Conservation (phyloP, 805 yeast species). For the Teunomyces kruisii region DNA sequence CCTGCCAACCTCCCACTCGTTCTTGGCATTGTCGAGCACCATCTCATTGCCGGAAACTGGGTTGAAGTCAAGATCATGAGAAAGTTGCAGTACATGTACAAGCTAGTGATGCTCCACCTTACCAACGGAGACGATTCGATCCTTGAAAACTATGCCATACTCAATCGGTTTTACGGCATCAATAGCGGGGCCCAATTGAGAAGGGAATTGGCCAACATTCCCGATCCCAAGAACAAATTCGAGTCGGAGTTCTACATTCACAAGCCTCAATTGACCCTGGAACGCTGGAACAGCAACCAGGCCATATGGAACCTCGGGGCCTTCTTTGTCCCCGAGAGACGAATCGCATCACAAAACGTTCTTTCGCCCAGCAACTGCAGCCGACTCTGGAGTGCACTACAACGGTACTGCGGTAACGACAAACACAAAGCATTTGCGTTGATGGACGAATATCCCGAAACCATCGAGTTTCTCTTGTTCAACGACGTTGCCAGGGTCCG, state of each 20-base stretch:
- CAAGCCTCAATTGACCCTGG: slow-evolving; percentile 2
- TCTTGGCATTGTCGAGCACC: slow-evolving; percentile 26
- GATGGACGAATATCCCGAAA: slow-evolving; percentile 34
- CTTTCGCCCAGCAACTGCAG: slow-evolving; percentile 19
- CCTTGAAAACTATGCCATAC: slow-evolving; percentile 15
- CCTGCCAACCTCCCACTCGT: slow-evolving; percentile 11
- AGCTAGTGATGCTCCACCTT: slow-evolving; percentile 21
- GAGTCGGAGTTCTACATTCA: slow-evolving; percentile 10
- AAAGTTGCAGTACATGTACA: slow-evolving; percentile 26
- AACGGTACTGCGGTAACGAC: slow-evolving; percentile 16
- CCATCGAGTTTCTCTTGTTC: slow-evolving; percentile 29
- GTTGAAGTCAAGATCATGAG: slow-evolving; percentile 22
- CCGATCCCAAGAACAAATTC: slow-evolving; percentile 13
- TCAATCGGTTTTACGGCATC: slow-evolving; percentile 30
- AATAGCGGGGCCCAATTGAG: slow-evolving; percentile 11
- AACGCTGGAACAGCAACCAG: slow-evolving; percentile 4
- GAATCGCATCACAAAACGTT: slow-evolving; percentile 21
- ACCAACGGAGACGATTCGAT: slow-evolving; percentile 13
- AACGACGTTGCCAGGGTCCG: slow-evolving; percentile 19
- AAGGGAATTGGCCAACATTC: slow-evolving; percentile 10
- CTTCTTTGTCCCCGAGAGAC: slow-evolving; percentile 32
- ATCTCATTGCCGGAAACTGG: slow-evolving; percentile 32
- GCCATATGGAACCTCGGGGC: slow-evolving; percentile 8
- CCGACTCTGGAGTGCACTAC: slow-evolving; percentile 16
- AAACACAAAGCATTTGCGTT: slow-evolving; percentile 22